These are phyloP conservation scores for Aschersonia sp. DNA, from an alignment of 2,329 filamentous ascomycete genomes.

Conservation along the genomic window DNA sequence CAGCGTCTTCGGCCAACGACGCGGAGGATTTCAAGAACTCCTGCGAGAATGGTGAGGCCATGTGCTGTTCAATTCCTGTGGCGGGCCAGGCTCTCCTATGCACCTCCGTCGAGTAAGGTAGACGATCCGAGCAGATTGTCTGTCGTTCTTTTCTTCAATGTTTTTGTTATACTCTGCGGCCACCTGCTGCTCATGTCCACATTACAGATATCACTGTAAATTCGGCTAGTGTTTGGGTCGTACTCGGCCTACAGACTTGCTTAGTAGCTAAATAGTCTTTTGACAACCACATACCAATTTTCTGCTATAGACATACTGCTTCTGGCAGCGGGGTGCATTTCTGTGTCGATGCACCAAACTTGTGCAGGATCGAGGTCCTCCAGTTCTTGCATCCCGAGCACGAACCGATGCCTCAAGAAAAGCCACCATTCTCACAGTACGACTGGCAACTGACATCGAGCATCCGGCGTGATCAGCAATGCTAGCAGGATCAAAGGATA, in stretches of 20 bases:
- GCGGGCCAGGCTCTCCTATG: constrained; percentile 2
- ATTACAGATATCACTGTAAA: neutral
- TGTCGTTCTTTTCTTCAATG: neutral
- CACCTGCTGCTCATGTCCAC: neutral
- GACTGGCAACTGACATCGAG: no score
- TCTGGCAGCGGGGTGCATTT: no score
- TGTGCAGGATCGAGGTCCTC: no score
- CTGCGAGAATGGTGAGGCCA: constrained; percentile 1
- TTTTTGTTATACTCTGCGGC: neutral
- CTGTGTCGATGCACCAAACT: no score
- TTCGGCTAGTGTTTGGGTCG: neutral
- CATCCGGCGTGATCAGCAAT: no score
- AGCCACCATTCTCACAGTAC: no score
- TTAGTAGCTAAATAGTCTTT: neutral
- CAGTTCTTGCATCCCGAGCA: no score
- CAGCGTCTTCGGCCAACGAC: neutral
- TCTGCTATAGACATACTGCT: no score
- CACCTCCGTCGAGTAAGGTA: neutral
- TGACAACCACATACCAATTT: no score
- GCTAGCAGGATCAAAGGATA: no score
- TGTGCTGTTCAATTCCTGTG: constrained; percentile 4
- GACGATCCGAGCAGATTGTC: neutral
- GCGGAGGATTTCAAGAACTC: constrained; percentile 1
- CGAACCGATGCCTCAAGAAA: no score
- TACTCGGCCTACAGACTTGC: neutral